These are phyloP conservation scores for Paraphoma chrysanthemicola DNA, from an alignment of 2,329 filamentous ascomycete species.

Conservation along the genomic window DNA sequence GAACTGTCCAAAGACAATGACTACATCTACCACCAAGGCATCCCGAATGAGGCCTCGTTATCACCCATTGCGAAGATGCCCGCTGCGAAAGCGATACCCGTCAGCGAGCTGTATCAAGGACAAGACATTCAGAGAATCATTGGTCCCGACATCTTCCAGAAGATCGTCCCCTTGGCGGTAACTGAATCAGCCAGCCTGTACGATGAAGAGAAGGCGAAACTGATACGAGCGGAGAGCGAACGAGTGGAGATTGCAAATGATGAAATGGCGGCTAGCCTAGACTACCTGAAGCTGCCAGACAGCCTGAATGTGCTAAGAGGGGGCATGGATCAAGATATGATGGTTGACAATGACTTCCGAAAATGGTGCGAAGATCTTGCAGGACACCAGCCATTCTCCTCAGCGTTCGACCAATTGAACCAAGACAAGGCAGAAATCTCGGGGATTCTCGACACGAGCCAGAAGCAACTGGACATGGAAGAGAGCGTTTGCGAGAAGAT, in stretches of 20 bases:
- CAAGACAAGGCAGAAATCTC: conserved; percentile 79
- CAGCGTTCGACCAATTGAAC: conserved; percentile 80
- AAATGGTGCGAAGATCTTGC: conserved; percentile 94
- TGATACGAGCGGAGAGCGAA: conserved; percentile 92
- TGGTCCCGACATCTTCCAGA: conserved; percentile 94
- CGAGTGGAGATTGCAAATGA: conserved; percentile 90
- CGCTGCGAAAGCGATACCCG: conserved; percentile 94
- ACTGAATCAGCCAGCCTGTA: conserved; percentile 97
- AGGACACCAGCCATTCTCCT: conserved; percentile 78
- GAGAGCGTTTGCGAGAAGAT: conserved; percentile 99
- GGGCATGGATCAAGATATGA: conserved; percentile 86
- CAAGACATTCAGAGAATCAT: conserved; percentile 98
- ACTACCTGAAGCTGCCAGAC: conserved; percentile 88
- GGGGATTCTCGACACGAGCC: conserved; percentile 75
- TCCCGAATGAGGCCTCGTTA: conserved; percentile 84
- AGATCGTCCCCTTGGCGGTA: conserved; percentile 93
- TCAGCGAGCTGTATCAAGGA: conserved; percentile 94
- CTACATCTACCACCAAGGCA: conserved; percentile 94
- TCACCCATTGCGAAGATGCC: conserved; percentile 86
- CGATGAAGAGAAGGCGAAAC: conserved; percentile 97
- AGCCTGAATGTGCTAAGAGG: conserved; percentile 92
- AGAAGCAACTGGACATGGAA: conserved; percentile 93
- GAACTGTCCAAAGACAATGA: conserved; percentile 91
- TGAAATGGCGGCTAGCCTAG: conserved; percentile 93
- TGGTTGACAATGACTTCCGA: conserved; percentile 88